A percentile compares a stretch with the other conserved stretches of the same genome.
Conservation (phyloP, 176 grass and related monocot genomes). For the Hordeum marinum region DNA sequence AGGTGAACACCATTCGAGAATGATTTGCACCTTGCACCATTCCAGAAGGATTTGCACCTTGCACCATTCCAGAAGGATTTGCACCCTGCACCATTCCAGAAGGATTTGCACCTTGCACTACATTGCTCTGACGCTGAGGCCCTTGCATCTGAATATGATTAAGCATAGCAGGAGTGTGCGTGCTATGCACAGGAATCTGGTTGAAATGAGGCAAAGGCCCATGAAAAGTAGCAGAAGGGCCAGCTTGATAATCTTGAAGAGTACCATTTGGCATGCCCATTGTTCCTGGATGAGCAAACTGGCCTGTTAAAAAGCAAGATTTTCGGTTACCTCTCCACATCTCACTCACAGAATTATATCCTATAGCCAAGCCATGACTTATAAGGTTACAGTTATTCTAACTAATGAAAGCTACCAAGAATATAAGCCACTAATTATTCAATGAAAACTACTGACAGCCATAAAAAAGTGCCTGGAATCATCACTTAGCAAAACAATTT, state of each 20-base stretch:
- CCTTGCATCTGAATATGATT: conserved; percentile 36
- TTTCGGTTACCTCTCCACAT: conserved; percentile 22
- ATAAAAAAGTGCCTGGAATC: not conserved
- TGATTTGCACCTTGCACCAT: conserved; percentile 27
- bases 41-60: conserved; percentile 33
- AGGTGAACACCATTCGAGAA: conserved; percentile 23
- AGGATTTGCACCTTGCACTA: conserved; percentile 36
- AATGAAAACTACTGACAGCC: not conserved
- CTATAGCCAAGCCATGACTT: not conserved
- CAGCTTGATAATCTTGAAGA: conserved; percentile 35
- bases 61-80: conserved; percentile 30
- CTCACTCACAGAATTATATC: conserved; percentile 4
- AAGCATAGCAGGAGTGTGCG: conserved; percentile 33
- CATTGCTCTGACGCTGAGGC: conserved; percentile 34
- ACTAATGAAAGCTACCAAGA: conserved; percentile 18
- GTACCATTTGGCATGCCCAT: conserved; percentile 23
- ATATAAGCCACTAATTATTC: not conserved
- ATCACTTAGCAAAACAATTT: conserved; percentile 16
- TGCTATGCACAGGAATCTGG: conserved; percentile 37
- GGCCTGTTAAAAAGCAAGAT: conserved; percentile 23
- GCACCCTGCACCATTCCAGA: conserved; percentile 16
- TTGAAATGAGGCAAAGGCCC: conserved; percentile 32
- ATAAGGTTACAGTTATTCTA: not conserved
- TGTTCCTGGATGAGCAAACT: conserved; percentile 27
- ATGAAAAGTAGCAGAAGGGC: conserved; percentile 19